Base-by-base conservation (phyloP, 106 monocot species). In the Acorus gramineus region DNA sequence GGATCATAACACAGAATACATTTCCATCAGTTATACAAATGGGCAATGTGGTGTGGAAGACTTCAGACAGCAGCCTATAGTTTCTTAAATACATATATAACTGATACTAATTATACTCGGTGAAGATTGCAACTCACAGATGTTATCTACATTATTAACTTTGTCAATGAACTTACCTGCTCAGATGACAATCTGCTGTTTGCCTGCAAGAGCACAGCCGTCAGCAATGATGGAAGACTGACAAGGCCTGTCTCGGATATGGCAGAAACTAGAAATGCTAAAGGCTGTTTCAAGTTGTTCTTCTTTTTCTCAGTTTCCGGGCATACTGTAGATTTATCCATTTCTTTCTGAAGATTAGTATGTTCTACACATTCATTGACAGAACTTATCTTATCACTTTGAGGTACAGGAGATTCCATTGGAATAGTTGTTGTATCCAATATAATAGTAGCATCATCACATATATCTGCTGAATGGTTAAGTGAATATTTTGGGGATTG, bases 131-230 rank as follows among this genome's bases (percentile, higher is more conserved):
- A 2, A 55, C 4, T 3, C 7, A n/a, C 55, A 55, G 13, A 10
- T n/a, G 11, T n/a, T n/a, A 55, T 8, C 11, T n/a, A 8, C 55
- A 55, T 4, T 0, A n/a, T n/a, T 55, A 6, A 10, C 43, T 57
- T 2, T 5, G 7, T 10, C 53, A 11, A 56, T 2, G 5, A 45
- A 14, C 12, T 11, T 72, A 95, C 95, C 90, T 87, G 90, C 44
- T 90, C 95, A 63, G 95, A 78, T 62, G 95, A 95, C 52, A 80
- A 64, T 74, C 82, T 74, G 65, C 78, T 90, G 69, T 95, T 95
- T 72, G 95, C 90, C 76, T 95, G 95, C 67, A 95, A 76, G 53
- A 95, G 70, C 53, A 95, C 95, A 54, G 86, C 95, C 67, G 95
- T 95, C 53, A 95, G 78, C 50, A 95, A 78, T 59, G 90, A 95